phyloP scores from a whole-genome alignment of 179 eudicot genomes.

The Kewa caespitosa region DNA sequence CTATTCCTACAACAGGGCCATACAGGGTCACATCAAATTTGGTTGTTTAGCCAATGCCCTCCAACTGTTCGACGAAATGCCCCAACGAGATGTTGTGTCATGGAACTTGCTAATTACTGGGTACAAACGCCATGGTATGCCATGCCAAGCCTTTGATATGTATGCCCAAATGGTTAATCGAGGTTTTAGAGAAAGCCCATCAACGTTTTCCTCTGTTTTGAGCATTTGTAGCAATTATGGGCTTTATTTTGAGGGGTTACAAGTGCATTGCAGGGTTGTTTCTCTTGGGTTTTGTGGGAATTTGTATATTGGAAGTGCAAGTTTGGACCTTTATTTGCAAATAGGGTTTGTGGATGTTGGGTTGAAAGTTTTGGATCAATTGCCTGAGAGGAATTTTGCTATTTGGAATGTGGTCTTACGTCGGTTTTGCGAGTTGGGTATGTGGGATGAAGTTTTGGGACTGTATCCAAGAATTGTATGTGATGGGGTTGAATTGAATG shows the following conservation, averaged over 20 bases:
- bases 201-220: conserved; percentile 56
- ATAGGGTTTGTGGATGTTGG: conserved; percentile 54
- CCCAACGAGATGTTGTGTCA: conserved; percentile 50
- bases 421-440: conserved; percentile 54
- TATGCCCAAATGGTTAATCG: conserved; percentile 50
- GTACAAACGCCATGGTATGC: conserved; percentile 36
- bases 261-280: conserved; percentile 65
- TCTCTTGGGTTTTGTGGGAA: conserved; percentile 51
- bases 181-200: conserved; percentile 50
- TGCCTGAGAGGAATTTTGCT: conserved; percentile 50
- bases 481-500: conserved; percentile 60
- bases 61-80: conserved; percentile 75
- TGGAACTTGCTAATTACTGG: conserved; percentile 73
- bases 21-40: conserved; percentile 40
- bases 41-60: conserved; percentile 42
- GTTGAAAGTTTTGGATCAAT: conserved; percentile 45
- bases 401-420: conserved; percentile 69
- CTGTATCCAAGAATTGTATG: conserved; percentile 34
- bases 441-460: conserved; percentile 41
- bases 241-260: conserved; percentile 47
- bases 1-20: conserved; percentile 41
- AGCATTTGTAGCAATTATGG: conserved; percentile 48
- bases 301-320: conserved; percentile 51
- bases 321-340: conserved; percentile 58
- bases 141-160: conserved; percentile 39